Conservation (phyloP, 352 stramenopile species). For the Globisporangium takayamanum region DNA sequence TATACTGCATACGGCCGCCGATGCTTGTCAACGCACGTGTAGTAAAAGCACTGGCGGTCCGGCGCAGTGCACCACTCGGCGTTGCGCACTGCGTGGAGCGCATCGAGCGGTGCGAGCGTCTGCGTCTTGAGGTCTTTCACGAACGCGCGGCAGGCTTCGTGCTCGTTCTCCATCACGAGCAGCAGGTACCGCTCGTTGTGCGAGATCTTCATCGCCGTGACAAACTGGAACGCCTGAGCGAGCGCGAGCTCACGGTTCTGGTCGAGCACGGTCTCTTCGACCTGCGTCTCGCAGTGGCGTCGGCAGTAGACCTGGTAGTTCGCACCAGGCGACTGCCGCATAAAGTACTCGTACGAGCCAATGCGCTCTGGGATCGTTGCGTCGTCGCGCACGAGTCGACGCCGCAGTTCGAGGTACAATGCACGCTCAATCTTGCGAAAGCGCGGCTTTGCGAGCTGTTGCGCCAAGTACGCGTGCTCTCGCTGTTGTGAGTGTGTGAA, state of each 20-base stretch:
- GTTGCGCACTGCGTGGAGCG: constrained; percentile 51
- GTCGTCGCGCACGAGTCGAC: constrained; percentile 54
- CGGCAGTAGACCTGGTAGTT: constrained; percentile 84
- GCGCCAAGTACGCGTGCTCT: constrained; percentile 43
- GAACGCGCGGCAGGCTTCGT: constrained; percentile 52
- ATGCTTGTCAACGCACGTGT: constrained; percentile 60
- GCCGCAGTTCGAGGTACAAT: constrained; percentile 60
- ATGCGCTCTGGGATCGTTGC: constrained; percentile 72
- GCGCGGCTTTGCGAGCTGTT: constrained; percentile 43
- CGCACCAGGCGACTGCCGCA: constrained; percentile 41
- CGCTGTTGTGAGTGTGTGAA: constrained; percentile 6
- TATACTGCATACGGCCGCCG: constrained; percentile 59
- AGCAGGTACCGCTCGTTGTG: constrained; percentile 52
- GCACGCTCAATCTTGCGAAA: constrained; percentile 56
- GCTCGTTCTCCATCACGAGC: constrained; percentile 63
- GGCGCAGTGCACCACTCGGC: constrained; percentile 49
- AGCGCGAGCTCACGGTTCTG: constrained; percentile 52
- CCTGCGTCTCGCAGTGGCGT: constrained; percentile 17
- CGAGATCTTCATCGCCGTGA: constrained; percentile 74
- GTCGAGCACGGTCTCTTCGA: constrained; percentile 66
- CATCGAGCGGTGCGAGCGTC: constrained; percentile 24
- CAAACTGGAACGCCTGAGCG: constrained; percentile 53
- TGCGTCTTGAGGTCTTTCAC: constrained; percentile 31
- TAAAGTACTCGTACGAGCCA: constrained; percentile 70
- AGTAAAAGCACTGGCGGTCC: constrained; percentile 53